Evolutionary conservation across 257 asterid genomes (phyloP), one percentile per base, ranked within the genome.

Genomic region (Ocimum tenuiflorum): DNA sequence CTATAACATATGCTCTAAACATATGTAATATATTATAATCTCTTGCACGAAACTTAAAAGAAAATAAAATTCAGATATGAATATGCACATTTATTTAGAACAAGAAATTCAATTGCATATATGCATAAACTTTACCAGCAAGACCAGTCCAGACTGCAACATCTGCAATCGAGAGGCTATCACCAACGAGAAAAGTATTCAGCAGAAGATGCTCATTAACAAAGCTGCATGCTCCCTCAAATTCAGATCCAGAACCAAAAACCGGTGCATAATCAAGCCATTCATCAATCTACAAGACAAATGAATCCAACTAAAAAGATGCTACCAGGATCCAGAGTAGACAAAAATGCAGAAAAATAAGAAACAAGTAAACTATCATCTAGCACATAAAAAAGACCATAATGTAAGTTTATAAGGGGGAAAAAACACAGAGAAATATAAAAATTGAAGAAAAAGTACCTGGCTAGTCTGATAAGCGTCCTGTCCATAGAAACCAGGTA

Each of bases 71-170:
- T 17, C 12, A 11, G 48, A 39, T 2, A 0, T 27, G 14, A 17
- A 27, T 20, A 22, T 1, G 50, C 15, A 15, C 58, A 22, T 55
- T 71, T 6, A 52, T 13, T 20, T 51, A 20, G 53, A 41, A 18
- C 15, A n/a, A 33, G 60, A 33, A 24, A 60, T 56, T 42, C 36
- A 13, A 33, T 38, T 9, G 15, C 23, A 36, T 11, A 71, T 12
- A 14, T 36, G 31, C 22, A 23, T 52, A 55, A 35, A 51, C 12
- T 4, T 70, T 78, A 89, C 99, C 96, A 39, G 96, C 94, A 71
- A 92, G 97, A 75, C 84, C 86, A 50, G 84, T 80, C 99, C 99
- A 92, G 63, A 92, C 73, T 23, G 95, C 84, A 17, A 87, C 79
- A 79, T 92, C 99, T 8, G 99, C 97, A 55, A 94, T 79, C 4